Conservation (phyloP, 768 basidiomycete genomes). For the Auricularia sp. region DNA sequence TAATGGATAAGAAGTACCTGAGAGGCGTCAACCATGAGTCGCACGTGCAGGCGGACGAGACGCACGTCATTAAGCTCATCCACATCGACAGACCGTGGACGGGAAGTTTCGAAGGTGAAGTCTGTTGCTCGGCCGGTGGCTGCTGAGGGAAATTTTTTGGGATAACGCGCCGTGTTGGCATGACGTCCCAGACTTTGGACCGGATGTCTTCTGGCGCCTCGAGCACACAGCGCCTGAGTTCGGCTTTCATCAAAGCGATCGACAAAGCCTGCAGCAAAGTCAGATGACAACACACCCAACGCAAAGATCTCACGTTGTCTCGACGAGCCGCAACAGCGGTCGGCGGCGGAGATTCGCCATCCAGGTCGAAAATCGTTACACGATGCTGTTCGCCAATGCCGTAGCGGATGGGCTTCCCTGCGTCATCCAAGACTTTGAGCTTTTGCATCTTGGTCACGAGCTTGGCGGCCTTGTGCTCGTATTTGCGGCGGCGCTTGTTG, state of each 20-base stretch:
- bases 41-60: neutral
- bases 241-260: neutral
- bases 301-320: neutral
- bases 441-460: neutral
- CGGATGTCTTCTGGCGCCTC: neutral
- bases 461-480: neutral
- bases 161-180: neutral
- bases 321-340: neutral
- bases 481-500: neutral
- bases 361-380: neutral
- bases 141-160: neutral
- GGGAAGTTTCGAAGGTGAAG: neutral
- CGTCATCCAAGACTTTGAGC: neutral
- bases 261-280: neutral
- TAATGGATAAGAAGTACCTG: neutral
- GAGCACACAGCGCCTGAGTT: neutral
- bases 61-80: neutral
- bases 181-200: neutral
- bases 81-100: neutral
- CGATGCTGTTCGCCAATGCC: neutral
- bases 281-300: neutral
- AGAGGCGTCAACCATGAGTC: neutral
- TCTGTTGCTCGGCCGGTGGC: neutral
- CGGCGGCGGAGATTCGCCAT: neutral
- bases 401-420: neutral